Conservation (phyloP, 495 filamentous ascomycete species). For the Astrocystis sublimbata region DNA sequence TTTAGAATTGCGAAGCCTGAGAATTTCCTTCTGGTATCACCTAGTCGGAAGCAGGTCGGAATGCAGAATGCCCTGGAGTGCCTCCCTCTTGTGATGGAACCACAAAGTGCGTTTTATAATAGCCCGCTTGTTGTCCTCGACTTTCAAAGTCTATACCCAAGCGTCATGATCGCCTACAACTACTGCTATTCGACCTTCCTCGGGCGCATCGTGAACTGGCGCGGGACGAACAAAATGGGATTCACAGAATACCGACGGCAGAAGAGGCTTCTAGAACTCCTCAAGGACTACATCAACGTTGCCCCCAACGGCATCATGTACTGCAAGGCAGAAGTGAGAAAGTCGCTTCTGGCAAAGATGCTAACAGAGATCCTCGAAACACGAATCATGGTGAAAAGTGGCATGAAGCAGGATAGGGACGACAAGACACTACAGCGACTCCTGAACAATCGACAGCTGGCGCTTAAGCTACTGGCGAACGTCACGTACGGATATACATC, state of each 20-base stretch:
- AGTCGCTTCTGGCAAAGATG: slow-evolving; percentile 94
- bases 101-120: slow-evolving; percentile 90
- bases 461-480: slow-evolving; percentile 95
- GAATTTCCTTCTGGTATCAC: slow-evolving; percentile 87
- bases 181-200: slow-evolving; percentile 98
- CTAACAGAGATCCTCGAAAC: slow-evolving; percentile 94
- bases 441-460: slow-evolving; percentile 90
- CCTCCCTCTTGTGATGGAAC: slow-evolving; percentile 95
- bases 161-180: slow-evolving; percentile 98
- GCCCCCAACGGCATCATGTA: slow-evolving; percentile 97
- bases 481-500: slow-evolving; percentile 98
- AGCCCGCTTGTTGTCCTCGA: slow-evolving; percentile 89
- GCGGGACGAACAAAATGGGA: slow-evolving; percentile 91
- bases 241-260: slow-evolving; percentile 81
- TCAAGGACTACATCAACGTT: slow-evolving; percentile 88
- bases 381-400: slow-evolving; percentile 95
- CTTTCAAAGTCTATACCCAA: slow-evolving; percentile 95
- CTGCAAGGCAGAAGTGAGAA: slow-evolving; percentile 78
- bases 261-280: slow-evolving; percentile 70
- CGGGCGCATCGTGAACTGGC: slow-evolving; percentile 80
- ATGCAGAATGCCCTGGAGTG: slow-evolving; percentile 95
- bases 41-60: slow-evolving; percentile 87
- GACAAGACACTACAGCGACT: slow-evolving; percentile 84
- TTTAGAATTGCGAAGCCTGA: slow-evolving; percentile 98
- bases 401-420: slow-evolving; percentile 93